These are phyloP conservation scores for Candida frijolesensis DNA, from an alignment of 1,139 yeast genomes.

Conservation along the genomic window DNA sequence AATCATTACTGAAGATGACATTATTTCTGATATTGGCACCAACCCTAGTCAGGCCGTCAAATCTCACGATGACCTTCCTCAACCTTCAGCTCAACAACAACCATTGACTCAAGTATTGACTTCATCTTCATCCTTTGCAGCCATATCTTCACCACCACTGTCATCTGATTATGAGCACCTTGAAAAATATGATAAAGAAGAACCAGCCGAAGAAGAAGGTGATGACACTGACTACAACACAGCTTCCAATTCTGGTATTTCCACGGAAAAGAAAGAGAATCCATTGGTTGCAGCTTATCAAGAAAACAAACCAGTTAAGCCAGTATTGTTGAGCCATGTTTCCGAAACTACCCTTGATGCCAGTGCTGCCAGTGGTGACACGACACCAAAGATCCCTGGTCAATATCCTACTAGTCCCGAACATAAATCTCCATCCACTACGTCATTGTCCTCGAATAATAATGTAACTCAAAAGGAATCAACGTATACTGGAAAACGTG, in stretches of 20 bases:
- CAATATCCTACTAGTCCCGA: slow-evolving; percentile 23
- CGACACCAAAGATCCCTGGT: slow-evolving; percentile 23
- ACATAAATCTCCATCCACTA: slow-evolving; percentile 9
- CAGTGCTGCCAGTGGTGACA: neutral
- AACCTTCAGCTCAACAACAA: slow-evolving; percentile 5
- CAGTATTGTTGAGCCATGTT: slow-evolving; percentile 14
- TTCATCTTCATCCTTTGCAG: slow-evolving; percentile 44
- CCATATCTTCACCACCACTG: slow-evolving; percentile 31
- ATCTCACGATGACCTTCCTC: slow-evolving; percentile 1
- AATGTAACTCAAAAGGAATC: slow-evolving; percentile 4
- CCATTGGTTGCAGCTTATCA: slow-evolving; percentile 5
- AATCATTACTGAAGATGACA: slow-evolving; percentile 13
- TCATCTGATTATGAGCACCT: slow-evolving; percentile 23
- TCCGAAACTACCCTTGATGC: slow-evolving; percentile 17
- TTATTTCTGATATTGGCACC: slow-evolving; percentile 14
- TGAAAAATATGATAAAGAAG: slow-evolving; percentile 15
- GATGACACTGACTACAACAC: slow-evolving; percentile 20
- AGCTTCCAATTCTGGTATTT: slow-evolving; percentile 11
- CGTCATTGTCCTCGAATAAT: slow-evolving; percentile 5
- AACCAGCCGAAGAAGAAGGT: slow-evolving; percentile 12
- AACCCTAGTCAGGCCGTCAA: neutral
- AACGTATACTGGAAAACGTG: slow-evolving; percentile 21
- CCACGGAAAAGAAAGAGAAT: slow-evolving; percentile 8
- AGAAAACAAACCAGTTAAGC: slow-evolving; percentile 13
- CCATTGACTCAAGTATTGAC: slow-evolving; percentile 30